These are phyloP conservation scores for Curvularia hawaiiensis DNA, from an alignment of 2,329 filamentous ascomycete species.

Conservation along the genomic window DNA sequence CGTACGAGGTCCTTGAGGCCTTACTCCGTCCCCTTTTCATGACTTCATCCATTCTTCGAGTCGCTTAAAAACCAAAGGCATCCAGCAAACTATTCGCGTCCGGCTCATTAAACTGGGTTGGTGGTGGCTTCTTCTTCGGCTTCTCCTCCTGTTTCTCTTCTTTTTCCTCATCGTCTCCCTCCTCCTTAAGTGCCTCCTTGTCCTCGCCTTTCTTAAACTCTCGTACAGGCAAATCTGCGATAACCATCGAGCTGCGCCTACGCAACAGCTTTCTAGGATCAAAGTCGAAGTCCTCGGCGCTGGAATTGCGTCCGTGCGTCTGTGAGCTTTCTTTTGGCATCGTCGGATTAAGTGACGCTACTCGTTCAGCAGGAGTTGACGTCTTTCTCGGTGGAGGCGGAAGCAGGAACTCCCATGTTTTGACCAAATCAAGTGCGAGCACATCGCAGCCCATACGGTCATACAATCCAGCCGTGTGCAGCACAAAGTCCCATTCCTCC, in stretches of 20 bases:
- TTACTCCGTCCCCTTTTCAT: neutral
- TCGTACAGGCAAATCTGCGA: constrained; percentile 69
- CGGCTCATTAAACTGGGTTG: constrained; percentile 90
- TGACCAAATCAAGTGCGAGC: constrained; percentile 81
- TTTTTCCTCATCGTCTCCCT: constrained; percentile 16
- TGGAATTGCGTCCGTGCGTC: constrained; percentile 23
- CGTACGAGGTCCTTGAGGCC: neutral
- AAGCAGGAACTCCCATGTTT: constrained; percentile 78
- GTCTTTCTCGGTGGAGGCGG: constrained; percentile 41
- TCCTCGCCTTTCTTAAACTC: constrained; percentile 29
- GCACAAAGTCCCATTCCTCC: constrained; percentile 86
- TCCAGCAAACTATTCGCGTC: constrained; percentile 86
- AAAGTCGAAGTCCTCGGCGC: constrained; percentile 42
- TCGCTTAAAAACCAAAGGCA: constrained; percentile 80
- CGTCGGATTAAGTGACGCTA: constrained; percentile 32
- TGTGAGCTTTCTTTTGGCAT: constrained; percentile 34
- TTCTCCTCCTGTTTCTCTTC: constrained; percentile 44
- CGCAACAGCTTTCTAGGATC: constrained; percentile 72
- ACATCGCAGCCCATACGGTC: constrained; percentile 93
- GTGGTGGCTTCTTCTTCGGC: constrained; percentile 58
- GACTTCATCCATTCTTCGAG: neutral
- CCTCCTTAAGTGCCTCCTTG: constrained; percentile 29
- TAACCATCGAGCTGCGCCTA: constrained; percentile 76
- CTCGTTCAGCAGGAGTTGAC: constrained; percentile 14
- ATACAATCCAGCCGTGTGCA: constrained; percentile 83